phyloP scores from a whole-genome alignment of 176 grass and related monocot species.

The Rhipidocladum racemiflorum region DNA sequence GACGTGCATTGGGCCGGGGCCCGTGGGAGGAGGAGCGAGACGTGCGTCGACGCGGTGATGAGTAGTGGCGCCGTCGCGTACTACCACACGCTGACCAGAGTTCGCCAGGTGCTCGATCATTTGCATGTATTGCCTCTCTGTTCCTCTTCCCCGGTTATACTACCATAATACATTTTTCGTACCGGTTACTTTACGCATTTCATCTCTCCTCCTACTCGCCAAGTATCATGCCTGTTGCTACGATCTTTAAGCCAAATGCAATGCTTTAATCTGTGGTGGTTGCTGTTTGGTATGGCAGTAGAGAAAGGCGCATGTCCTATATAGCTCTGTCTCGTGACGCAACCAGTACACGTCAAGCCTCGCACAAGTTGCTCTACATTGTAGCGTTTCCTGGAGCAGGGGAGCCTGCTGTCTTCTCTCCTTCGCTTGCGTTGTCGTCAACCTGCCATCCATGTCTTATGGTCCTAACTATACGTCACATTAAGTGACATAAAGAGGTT shows the following conservation, averaged over 20 bases:
- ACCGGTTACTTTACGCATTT: not conserved
- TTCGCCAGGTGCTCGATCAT: slow-evolving; percentile 46
- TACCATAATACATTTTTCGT: not conserved
- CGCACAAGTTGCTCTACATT: not conserved
- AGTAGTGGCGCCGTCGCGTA: slow-evolving; percentile 38
- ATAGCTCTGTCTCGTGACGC: not conserved
- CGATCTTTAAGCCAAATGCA: not conserved
- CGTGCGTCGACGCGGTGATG: slow-evolving; percentile 20
- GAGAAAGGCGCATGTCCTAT: not conserved
- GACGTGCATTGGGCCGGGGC: too few species aligned
- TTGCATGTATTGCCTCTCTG: not conserved
- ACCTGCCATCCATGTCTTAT: not conserved
- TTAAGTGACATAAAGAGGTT: not conserved
- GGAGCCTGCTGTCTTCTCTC: not conserved
- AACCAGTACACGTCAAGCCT: not conserved
- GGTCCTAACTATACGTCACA: not conserved
- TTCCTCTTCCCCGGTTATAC: not conserved
- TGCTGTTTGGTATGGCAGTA: not conserved
- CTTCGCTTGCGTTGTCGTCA: not conserved
- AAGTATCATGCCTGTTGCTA: not conserved
- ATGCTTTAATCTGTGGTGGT: not conserved
- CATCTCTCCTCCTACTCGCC: not conserved
- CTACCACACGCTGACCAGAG: slow-evolving; percentile 32
- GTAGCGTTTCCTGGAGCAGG: not conserved
- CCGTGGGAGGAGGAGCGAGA: too few species aligned